These are phyloP conservation scores for Carallia pectinifolia DNA, from an alignment of 345 rosid species.

Conservation along the genomic window DNA sequence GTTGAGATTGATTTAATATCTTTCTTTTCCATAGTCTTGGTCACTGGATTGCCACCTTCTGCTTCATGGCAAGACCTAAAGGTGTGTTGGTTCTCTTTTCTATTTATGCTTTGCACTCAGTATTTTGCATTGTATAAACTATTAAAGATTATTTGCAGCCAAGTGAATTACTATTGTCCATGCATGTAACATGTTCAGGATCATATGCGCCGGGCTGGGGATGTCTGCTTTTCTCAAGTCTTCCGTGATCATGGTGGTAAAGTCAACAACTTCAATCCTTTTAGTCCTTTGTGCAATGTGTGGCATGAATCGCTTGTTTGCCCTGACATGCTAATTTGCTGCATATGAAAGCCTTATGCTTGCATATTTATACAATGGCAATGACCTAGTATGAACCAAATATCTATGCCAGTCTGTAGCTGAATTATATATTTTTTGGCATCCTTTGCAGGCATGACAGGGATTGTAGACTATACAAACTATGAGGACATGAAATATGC, in stretches of 20 bases:
- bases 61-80: constrained; percentile 99
- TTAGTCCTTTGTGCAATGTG: background rate
- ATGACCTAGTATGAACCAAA: too few relatives aligned
- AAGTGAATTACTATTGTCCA: background rate
- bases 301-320: too few relatives aligned
- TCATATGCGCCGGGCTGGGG: constrained; percentile 99
- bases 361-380: too few relatives aligned
- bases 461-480: constrained; percentile 83
- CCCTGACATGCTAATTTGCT: too few relatives aligned
- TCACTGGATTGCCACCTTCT: constrained; percentile 87
- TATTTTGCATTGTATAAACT: background rate
- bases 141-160: background rate
- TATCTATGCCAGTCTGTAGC: too few relatives aligned
- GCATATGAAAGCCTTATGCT: too few relatives aligned
- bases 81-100: constrained; percentile 29
- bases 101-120: too few relatives aligned
- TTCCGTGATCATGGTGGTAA: constrained; percentile 90
- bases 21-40: constrained; percentile 50
- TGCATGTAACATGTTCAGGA: constrained; percentile 44
- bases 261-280: background rate
- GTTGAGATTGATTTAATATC: background rate
- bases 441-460: constrained; percentile 66
- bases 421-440: background rate
- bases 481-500: constrained; percentile 96
- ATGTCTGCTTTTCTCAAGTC: constrained; percentile 97